Percentiles rank a stretch among this genome's conserved stretches.
Conservation (phyloP, 257 asterid species). For the Thymus mandschuricus region DNA sequence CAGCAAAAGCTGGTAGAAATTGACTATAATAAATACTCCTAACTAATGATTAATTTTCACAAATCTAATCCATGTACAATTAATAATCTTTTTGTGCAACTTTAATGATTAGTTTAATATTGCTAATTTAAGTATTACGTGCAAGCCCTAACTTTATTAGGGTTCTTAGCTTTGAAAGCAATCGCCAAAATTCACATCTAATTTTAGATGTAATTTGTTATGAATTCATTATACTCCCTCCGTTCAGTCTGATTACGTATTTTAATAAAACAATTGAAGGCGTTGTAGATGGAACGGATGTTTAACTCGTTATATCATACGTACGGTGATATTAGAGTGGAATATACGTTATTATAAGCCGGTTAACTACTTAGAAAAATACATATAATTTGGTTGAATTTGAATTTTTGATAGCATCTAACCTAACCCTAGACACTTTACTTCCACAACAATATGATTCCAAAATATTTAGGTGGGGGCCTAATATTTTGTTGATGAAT, state of each 20-base stretch:
- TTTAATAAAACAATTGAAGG: no score
- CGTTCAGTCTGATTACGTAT: no score
- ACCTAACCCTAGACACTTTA: neutral
- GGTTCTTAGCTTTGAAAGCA: no score
- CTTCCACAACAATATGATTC: no score
- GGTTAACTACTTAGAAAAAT: neutral
- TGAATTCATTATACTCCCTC: no score
- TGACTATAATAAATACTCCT: conserved; percentile 18
- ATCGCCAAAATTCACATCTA: neutral
- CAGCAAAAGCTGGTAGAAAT: conserved; percentile 32
- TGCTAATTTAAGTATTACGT: neutral
- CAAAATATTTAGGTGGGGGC: conserved; percentile 24
- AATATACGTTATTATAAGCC: no score
- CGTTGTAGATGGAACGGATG: no score
- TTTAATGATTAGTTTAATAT: neutral
- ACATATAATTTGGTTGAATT: neutral
- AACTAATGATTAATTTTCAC: neutral
- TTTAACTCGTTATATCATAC: no score
- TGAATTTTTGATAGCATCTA: neutral
- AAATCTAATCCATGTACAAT: neutral
- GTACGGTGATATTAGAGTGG: no score
- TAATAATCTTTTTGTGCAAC: neutral
- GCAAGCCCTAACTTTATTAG: neutral
- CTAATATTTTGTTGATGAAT: neutral
- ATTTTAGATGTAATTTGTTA: neutral